Base-by-base conservation (phyloP, 129 eudicot species). In the sunflower (Helianthus annuus) region DNA sequence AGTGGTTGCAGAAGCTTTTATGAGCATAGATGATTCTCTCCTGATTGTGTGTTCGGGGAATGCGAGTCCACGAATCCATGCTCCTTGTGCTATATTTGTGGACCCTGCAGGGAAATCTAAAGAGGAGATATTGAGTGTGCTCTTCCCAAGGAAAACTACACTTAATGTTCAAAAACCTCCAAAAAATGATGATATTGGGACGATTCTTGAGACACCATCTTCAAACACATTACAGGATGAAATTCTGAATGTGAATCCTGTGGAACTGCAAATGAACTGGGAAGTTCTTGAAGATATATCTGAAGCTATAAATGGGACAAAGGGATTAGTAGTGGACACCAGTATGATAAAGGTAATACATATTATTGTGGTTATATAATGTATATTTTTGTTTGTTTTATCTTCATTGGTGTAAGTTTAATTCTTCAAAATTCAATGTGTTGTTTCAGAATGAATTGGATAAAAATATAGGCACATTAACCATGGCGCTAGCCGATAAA, bases 1-100 rank as follows among this genome's bases (percentile, higher is more conserved):
- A 6, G 42, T 64, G 3, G 68, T 91, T 64, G 84, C 92, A 5
- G 73, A 74, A 51, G 97, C 93, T 1, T 82, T 88, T 7, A 58
- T 71, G 10, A 66, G 53, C 14, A 56, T 86, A 16, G 87, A 81
- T 51, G 88, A 88, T 79, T 92, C 96, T 76, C 80, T 91, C 6
- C 64, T 91, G 53, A 69, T 86, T 19, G 87, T 83, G n/a, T 54
- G 71, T 19, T 34, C 62, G 4, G 81, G 55, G 45, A 76, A 76
- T 45, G 4, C 10, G 4, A 14, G 17, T 46, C 60, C 57, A 7
- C 48, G 27, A 15, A 24, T 76, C 56, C 34, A 52, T 4, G 75
- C 69, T 60, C 83, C 83, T 5, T 70, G 39, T 75, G 83, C 90
- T 64, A 72, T 84, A 29, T 60, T 69, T 66, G 68, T 90, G 56